Evolutionary conservation across 2,329 filamentous ascomycete species (phyloP), one percentile per base, ranked within the genome.

Genomic region (Dactylonectria estremocensis): DNA sequence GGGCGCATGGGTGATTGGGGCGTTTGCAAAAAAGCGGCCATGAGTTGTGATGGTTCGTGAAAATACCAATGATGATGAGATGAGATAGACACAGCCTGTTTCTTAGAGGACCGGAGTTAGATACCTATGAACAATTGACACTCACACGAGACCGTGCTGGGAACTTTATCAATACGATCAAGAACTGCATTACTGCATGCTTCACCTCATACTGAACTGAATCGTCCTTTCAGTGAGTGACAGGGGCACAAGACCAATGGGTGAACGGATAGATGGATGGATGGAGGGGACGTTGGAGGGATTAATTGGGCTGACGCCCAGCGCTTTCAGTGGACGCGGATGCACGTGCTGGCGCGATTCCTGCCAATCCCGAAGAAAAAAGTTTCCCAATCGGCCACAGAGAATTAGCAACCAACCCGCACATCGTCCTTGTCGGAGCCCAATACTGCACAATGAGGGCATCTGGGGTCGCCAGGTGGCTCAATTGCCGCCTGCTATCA

Each of bases 401-500:
- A 72, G 72, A 68, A 69, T 76, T 72, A 68, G 73, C 72, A 76
- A 76, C 70, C 72, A 59, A 72, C 52, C 16, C 67, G 64, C 60
- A 66, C 70, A 76, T 72, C 72, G 74, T 71, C 73, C 48, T 45
- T 43, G 67, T 65, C 64, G 73, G 70, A 74, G 73, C 68, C 63
- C 63, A 71, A 71, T 52, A 64, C 68, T 61, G 69, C 77, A 80
- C 74, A 62, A 83, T 83, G 82, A 83, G 79, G 77, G 80, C 78
- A 72, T 76, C 79, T 63, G 76, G 78, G 74, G 76, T 79, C 66
- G 74, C 76, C 77, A 82, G 81, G 78, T 82, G 81, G 81, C 81
- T 82, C 72, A 81, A 78, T 73, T 78, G 80, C 76, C 80, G 77
- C 77, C 77, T 82, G 74, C 61, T 80, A 46, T 68, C 72, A 53